Base-by-base conservation (phyloP, 345 rosid species). In the Murraya paniculata region DNA sequence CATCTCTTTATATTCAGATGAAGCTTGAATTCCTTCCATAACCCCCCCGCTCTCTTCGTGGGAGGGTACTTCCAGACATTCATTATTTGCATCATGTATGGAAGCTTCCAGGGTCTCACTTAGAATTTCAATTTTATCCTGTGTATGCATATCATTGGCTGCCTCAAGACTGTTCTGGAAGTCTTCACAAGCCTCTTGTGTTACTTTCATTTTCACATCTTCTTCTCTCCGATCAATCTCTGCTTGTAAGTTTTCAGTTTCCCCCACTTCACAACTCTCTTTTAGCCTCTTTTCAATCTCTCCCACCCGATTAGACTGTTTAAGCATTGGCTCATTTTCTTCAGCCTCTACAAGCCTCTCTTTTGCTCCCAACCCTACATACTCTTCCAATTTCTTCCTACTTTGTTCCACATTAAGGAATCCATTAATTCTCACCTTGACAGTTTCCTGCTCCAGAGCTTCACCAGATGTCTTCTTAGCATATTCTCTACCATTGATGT, bases 171-270 rank as follows among this genome's bases (percentile, higher is more conserved):
- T 55, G 24, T 75, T 77, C 73, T 2, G 39, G 8, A 72, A 79
- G 79, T 48, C 64, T 64, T 56, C 71, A 21, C 82, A 80, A 39
- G 81, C 75, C 79, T 81, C 82, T 72, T 78, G 83, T 73, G 70
- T 72, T 14, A 38, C 77, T 78, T 78, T 77, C 27, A 65, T 82
- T 68, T 66, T 79, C 80, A 74, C 81, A 72, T 66, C 84, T 76
- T 80, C 87, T 77, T 79, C 76, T 58, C 35, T 73, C 66, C 78
- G 84, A 64, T 81, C 81, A 84, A 81, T 84, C 82, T 80, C 79
- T 64, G 69, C 41, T 45, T 48, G 79, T 7, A 71, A 76, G 79
- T 78, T 81, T 86, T 81, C 86, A 33, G 84, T 75, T 84, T 55
- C 83, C 74, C 58, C 66, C 39, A 84, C 79, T 80, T 82, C 83